Evolutionary conservation across 176 grass and related monocot genomes (phyloP), one percentile per base, ranked within the genome.

Genomic region (Oryza officinalis): DNA sequence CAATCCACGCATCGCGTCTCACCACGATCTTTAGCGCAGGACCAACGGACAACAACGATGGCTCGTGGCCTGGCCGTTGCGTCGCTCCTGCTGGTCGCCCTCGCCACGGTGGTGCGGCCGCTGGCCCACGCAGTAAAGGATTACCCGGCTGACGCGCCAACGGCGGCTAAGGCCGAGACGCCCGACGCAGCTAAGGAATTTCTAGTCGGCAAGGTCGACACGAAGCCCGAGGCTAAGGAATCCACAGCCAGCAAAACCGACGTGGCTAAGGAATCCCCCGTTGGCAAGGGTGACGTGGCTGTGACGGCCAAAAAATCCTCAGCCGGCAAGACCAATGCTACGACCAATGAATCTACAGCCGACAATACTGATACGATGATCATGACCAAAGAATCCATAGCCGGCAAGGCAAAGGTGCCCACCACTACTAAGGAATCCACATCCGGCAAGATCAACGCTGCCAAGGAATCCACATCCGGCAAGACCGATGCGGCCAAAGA

Each of bases 241-340:
- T 9, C 37, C 7, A 1, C 37, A 38, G 37, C 37, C 7, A 7
- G 1, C 7, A 38, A 38, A 7, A 8, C 8, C 0, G 6, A 11
- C 45, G 3, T 41, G 20, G 4, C 5, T 0, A 10, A 1, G 37
- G 45, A 46, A 46, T 46, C 12, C 45, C 0, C 45, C 13, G 13
- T 12, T 10, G 45, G 2, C 2, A 46, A 40, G 38, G 8, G 1
- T 8, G 8, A 10, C 38, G 8, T 12, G 2, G 9, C 0, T 2
- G 3, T 12, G 1, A 12, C 41, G 20, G 4, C 63, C 0, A 15
- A 2, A 37, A 38, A 20, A 59, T 44, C 49, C 8, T 3, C 17
- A 0, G 38, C 1, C 1, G 1, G 1, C 8, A 40, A 40, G 7
- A 2, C 10, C 1, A 5, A 22, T 17, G 17, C n/a, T 1, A 8